Conservation (phyloP, 148 eudicot genomes). For the Camellia lanceoleosa region DNA sequence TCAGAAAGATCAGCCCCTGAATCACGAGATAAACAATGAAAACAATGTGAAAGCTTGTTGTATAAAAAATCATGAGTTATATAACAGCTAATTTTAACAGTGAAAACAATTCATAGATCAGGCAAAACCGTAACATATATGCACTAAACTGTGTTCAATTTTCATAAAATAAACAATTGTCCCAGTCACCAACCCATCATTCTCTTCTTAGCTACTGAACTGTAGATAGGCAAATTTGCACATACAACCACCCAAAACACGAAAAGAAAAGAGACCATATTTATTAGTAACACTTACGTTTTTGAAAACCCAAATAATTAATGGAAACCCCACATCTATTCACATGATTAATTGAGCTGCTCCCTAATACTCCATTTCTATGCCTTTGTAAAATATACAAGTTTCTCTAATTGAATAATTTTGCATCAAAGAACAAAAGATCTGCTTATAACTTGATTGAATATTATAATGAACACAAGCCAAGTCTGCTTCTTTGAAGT, state of each 20-base stretch:
- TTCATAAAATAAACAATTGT: not conserved
- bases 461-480: not conserved
- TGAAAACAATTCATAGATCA: not conserved
- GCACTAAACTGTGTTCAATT: not conserved
- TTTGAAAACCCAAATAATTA: not conserved
- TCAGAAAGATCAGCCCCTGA: conserved; percentile 97
- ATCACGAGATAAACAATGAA: conserved; percentile 15
- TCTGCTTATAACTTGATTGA: not conserved
- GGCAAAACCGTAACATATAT: not conserved
- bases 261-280: not conserved
- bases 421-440: not conserved
- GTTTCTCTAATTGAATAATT: no score
- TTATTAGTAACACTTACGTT: no score
- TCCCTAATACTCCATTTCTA: not conserved
- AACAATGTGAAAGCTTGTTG: not conserved
- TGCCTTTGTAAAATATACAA: not conserved
- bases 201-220: no score
- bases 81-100: not conserved
- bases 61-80: not conserved
- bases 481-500: not conserved
- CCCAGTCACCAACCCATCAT: not conserved
- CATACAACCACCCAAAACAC: no score
- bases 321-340: not conserved
- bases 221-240: no score
- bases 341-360: not conserved